These are phyloP conservation scores for Pisolithus marmoratus DNA, from an alignment of 768 basidiomycete species.

Conservation along the genomic window DNA sequence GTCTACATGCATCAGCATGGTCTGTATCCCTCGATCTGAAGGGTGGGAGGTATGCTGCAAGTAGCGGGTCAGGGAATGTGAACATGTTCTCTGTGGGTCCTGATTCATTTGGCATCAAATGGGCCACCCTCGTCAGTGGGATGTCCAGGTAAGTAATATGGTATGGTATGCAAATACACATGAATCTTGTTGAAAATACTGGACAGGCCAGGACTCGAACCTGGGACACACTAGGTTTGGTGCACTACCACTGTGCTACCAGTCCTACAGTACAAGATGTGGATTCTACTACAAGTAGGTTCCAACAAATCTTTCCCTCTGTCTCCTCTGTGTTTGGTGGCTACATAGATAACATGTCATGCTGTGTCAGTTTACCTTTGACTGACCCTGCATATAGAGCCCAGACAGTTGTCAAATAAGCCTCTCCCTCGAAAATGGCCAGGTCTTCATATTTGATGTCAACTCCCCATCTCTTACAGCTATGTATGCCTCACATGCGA, in stretches of 20 bases:
- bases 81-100: too few species aligned
- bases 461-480: constrained; percentile 58
- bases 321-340: neutral
- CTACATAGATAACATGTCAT: constrained; percentile 1
- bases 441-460: constrained; percentile 81
- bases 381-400: constrained; percentile 56
- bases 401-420: constrained; percentile 83
- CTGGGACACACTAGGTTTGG: too few species aligned
- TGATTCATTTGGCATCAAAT: constrained; percentile 65
- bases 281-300: too few species aligned
- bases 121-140: constrained; percentile 57
- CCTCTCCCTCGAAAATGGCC: constrained; percentile 80
- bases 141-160: constrained; percentile 73
- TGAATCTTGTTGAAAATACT: too few species aligned
- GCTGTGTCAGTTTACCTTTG: too few species aligned
- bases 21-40: constrained; percentile 76
- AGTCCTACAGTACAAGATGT: too few species aligned
- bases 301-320: too few species aligned
- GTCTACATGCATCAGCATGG: constrained; percentile 51
- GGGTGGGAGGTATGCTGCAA: too few species aligned
- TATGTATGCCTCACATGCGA: constrained; percentile 84
- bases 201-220: too few species aligned
- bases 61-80: too few species aligned
- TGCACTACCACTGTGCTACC: too few species aligned
- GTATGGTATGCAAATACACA: constrained; percentile 70